A percentile compares a stretch with the other conserved stretches of the same genome.
Evolutionary conservation across 169 alveolate genomes (phyloP).

Genomic region (Plasmodium relictum): DNA sequence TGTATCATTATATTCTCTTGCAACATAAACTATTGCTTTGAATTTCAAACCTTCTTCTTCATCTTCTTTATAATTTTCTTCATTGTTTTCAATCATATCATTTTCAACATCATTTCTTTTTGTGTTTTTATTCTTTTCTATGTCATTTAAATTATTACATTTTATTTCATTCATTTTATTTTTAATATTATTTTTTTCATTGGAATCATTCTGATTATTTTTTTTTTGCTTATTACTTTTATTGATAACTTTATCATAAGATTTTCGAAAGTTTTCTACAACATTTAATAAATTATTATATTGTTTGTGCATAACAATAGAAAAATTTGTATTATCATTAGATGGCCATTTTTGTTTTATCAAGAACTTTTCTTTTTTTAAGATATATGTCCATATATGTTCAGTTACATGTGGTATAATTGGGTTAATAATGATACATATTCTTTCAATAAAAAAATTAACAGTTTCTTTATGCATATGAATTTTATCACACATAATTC

Average conservation of each 20-base stretch:
- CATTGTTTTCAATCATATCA: conserved; percentile 24
- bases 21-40: conserved; percentile 54
- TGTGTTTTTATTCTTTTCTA: not conserved
- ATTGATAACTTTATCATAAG: conserved; percentile 62
- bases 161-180: not conserved
- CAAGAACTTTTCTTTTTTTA: conserved; percentile 82
- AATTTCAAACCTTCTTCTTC: conserved; percentile 55
- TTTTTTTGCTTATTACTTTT: conserved; percentile 33
- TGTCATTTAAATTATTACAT: not conserved
- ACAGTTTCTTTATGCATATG: conserved; percentile 75
- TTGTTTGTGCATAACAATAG: conserved; percentile 81
- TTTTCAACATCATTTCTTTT: not conserved
- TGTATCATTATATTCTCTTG: conserved; percentile 77
- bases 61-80: conserved; percentile 47
- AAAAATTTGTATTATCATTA: conserved; percentile 78
- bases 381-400: conserved; percentile 91
- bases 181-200: not conserved
- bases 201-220: not conserved
- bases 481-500: conserved; percentile 65
- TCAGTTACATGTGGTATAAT: conserved; percentile 94
- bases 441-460: conserved; percentile 83
- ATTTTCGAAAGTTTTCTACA: conserved; percentile 67
- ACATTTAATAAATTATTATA: conserved; percentile 68
- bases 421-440: conserved; percentile 88
- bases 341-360: conserved; percentile 90